Evolutionary conservation across 768 basidiomycete species (phyloP), one percentile per base, ranked within the genome.

Genomic region (Pleurotus pulmonarius): DNA sequence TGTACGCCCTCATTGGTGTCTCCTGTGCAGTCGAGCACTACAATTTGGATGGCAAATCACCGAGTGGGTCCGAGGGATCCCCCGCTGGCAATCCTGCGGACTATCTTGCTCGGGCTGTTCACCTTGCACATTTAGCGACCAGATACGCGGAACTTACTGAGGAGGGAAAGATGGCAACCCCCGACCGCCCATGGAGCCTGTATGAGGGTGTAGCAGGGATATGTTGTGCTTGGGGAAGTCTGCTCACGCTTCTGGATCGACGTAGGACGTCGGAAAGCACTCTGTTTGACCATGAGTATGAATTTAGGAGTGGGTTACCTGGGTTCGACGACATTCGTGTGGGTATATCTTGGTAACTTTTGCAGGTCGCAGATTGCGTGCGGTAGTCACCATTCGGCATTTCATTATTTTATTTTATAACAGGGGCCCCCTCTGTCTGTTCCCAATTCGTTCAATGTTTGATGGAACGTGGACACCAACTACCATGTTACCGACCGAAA

Each of bases 181-280:
- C 83, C 1, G 83, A 86, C 59, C 68, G 73, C 52, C 81, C 79
- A 8, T 80, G 74, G 73, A 83, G 82, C 61, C 65, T 85, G 56
- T 85, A 81, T 58, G 82, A 82, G 58, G 83, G 83, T n/a, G 56
- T 74, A 52, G 79, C 80, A 15, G 83, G 83, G 22, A 79, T 82
- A 75, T 83, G 82, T 59, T 78, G 77, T 59, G 82, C 81, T 12
- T 85, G 78, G 79, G 74, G 70, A 15, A 79, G 79, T 58, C 67
- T 82, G 5, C 58, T 79, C 12, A 60, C 54, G 67, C 70, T 39
- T 48, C 77, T 61, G 62, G 40, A 16, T 18, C 7, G n/a, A 11
- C 5, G 61, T 59, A 16, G 56, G 62, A 43, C 52, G 56, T 26
- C 52, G 48, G 25, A 57, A 58, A 24, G 59, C 43, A 24, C 53